phyloP scores from a whole-genome alignment of 2,329 filamentous ascomycete genomes.

The Colletotrichum cereale region DNA sequence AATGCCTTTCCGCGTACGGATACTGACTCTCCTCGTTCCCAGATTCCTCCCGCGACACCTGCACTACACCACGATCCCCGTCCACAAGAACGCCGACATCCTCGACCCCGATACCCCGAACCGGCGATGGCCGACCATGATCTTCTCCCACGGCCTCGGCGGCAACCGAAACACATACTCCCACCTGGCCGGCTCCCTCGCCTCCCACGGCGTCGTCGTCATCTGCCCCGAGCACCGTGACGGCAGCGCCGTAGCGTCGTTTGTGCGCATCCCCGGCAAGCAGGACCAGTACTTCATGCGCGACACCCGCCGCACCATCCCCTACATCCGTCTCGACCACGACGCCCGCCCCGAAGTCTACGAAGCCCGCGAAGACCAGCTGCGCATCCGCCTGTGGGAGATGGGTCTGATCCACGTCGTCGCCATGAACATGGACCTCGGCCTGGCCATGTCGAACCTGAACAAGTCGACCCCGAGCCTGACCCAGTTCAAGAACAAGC shows the following conservation, averaged over 20 bases:
- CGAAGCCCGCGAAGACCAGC: conserved; percentile 75
- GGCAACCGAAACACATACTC: conserved; percentile 88
- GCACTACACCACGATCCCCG: conserved; percentile 80
- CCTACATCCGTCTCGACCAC: conserved; percentile 71
- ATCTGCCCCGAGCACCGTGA: conserved; percentile 87
- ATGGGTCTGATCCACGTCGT: conserved; percentile 78
- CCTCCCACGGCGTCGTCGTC: conserved; percentile 85
- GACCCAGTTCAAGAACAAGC: conserved; percentile 67
- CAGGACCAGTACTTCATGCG: conserved; percentile 53
- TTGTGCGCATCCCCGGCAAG: conserved; percentile 73
- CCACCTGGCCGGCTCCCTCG: conserved; percentile 82
- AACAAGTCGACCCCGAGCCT: conserved; percentile 66
- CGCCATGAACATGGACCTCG: conserved; percentile 73
- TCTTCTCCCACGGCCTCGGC: conserved; percentile 89
- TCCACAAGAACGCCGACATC: conserved; percentile 77
- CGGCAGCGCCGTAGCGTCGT: conserved; percentile 81
- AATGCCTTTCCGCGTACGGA: not conserved
- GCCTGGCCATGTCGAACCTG: conserved; percentile 62
- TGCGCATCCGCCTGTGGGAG: conserved; percentile 84
- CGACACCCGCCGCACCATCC: conserved; percentile 53
- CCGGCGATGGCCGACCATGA: conserved; percentile 80
- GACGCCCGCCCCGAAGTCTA: conserved; percentile 74
- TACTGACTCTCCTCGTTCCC: not conserved
- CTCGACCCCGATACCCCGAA: conserved; percentile 61
- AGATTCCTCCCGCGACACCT: conserved; percentile 79